Base-by-base conservation (phyloP, 768 basidiomycete genomes). In the Lactarius tabidus region DNA sequence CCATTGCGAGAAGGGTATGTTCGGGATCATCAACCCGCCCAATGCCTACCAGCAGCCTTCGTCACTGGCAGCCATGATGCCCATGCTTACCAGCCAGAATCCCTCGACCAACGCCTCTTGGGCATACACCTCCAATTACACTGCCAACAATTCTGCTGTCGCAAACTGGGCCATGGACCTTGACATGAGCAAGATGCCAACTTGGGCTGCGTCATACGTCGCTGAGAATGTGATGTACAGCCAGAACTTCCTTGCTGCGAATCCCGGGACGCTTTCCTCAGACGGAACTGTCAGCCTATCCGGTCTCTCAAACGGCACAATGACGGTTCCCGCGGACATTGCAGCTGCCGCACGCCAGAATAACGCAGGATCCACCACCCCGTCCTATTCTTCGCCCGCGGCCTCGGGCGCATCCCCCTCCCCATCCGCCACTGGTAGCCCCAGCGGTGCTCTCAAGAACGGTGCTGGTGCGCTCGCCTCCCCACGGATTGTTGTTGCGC, bases 1-100 rank as follows among this genome's bases (percentile, higher is more conserved):
- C 62, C 91, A 93, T 74, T 93, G 91, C 74, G 75, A 84, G 73
- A 86, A 89, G 81, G 91, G 90, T 71, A 93, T 93, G 90, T 93
- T 90, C 73, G 90, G 89, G 77, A 82, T 89, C 77, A 85, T 89
- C 70, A 88, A 89, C 79, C 84, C 86, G 20, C 79, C 82, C 31
- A 85, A 78, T 74, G 81, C 78, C 35, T 73, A 77, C 60, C 77
- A 54, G 70, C 80, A 60, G 73, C 79, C 31, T 64, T 74, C 79
- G 14, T 85, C 85, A 45, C 79, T 88, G 23, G 76, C 77, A 58
- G 75, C 73, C 57, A 83, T 85, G 80, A 84, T 88, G 81, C 73
- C 78, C 39, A 66, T 75, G 26, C 75, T 75, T 69, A 70, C 73
- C 53, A n/a, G 68, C 45, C 72, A 71, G 70, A 70, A 80, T 76